Conservation (phyloP, 2,329 filamentous ascomycete species). For the Botryotinia narcissicola region DNA sequence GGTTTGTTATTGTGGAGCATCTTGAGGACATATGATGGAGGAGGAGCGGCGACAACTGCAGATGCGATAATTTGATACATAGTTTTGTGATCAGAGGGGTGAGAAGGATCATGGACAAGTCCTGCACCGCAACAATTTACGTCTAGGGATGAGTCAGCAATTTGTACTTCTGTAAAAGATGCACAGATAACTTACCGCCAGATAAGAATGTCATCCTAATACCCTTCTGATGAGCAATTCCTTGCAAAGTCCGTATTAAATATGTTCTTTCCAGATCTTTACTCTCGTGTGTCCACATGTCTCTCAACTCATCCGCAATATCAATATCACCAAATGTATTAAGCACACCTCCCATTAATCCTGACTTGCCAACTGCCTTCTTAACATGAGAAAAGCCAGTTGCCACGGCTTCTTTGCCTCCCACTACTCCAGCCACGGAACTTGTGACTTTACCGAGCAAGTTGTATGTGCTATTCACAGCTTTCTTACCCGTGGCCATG, state of each 20-base stretch:
- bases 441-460: conserved; percentile 92
- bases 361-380: conserved; percentile 91
- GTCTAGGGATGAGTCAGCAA: conserved; percentile 45
- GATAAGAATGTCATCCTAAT: conserved; percentile 96
- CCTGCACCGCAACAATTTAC: conserved; percentile 92
- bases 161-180: not conserved
- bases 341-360: conserved; percentile 91
- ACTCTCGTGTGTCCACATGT: conserved; percentile 97
- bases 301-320: conserved; percentile 87
- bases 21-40: conserved; percentile 81
- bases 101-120: conserved; percentile 87
- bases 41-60: conserved; percentile 85
- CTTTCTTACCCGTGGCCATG: conserved; percentile 92
- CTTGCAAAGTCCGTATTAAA: conserved; percentile 90
- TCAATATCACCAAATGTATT: conserved; percentile 97
- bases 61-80: conserved; percentile 99
- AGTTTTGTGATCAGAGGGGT: conserved; percentile 92
- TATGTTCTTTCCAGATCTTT: conserved; percentile 98
- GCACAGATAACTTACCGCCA: conserved; percentile 56
- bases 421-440: conserved; percentile 91
- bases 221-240: conserved; percentile 91
- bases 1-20: conserved; percentile 94
- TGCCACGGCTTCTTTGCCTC: conserved; percentile 87
- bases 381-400: conserved; percentile 94
- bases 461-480: conserved; percentile 94